phyloP scores from a whole-genome alignment of 495 filamentous ascomycete genomes.

The Aspergillus heteromorphus region DNA sequence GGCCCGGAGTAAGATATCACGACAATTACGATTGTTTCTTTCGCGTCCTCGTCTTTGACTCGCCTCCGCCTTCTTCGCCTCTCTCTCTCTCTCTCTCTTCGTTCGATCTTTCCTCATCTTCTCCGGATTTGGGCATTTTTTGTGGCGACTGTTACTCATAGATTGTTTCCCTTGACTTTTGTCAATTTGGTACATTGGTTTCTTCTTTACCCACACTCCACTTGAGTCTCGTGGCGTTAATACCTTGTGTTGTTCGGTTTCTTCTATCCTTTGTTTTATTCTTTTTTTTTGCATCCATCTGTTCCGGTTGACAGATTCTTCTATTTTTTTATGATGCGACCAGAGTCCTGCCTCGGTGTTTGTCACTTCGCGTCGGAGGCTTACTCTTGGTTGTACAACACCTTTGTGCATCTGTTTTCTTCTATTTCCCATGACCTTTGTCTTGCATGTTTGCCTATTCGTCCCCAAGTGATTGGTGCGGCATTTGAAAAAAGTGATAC shows the following conservation, averaged over 20 bases:
- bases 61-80: conserved; percentile 14
- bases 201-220: conserved; percentile 13
- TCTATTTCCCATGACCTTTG: conserved; percentile 21
- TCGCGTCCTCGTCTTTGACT: conserved; percentile 8
- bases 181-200: conserved; percentile 26
- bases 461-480: conserved; percentile 31
- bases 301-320: conserved; percentile 19
- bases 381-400: conserved; percentile 11
- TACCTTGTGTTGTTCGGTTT: conserved; percentile 13
- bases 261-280: conserved; percentile 8
- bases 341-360: conserved; percentile 3
- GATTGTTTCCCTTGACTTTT: conserved; percentile 26
- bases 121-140: conserved; percentile 29
- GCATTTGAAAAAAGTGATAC: conserved; percentile 21
- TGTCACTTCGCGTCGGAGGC: conserved; percentile 12
- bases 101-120: conserved; percentile 10
- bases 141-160: conserved; percentile 29
- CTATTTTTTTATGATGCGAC: conserved; percentile 11
- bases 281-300: conserved; percentile 12
- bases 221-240: conserved; percentile 24
- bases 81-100: conserved; percentile 11
- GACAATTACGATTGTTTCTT: conserved; percentile 40
- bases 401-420: conserved; percentile 13
- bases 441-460: conserved; percentile 28
- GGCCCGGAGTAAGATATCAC: conserved; percentile 31